Conservation (phyloP, 2,329 filamentous ascomycete genomes). For the Sporothrix protearum region DNA sequence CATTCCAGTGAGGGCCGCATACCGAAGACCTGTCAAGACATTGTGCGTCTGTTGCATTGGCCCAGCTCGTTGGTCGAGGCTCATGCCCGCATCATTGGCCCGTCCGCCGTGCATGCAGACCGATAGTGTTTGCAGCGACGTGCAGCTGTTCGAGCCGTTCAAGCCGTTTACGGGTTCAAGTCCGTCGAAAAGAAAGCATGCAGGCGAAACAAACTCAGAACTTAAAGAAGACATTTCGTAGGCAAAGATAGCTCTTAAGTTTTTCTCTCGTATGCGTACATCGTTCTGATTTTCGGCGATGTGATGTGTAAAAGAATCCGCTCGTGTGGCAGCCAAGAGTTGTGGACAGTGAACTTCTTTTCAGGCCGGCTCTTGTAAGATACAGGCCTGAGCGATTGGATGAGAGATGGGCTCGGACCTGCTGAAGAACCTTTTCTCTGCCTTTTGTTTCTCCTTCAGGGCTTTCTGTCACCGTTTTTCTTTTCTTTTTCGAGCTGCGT, state of each 20-base stretch:
- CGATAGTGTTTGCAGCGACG: slow-evolving; percentile 14
- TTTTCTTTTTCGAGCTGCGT: background rate
- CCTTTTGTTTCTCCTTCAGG: background rate
- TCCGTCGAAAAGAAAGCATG: background rate
- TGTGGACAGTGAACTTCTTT: background rate
- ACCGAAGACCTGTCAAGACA: background rate
- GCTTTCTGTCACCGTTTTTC: background rate
- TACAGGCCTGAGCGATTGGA: background rate
- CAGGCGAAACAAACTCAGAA: background rate
- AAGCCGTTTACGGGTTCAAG: background rate
- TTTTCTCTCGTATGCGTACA: background rate
- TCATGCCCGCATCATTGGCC: slow-evolving; percentile 3
- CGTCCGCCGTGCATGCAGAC: background rate
- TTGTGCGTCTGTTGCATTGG: too few species aligned
- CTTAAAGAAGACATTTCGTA: background rate
- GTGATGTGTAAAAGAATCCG: too few species aligned
- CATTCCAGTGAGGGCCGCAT: background rate
- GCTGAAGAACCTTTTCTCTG: background rate
- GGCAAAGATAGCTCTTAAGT: background rate
- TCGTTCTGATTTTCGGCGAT: background rate
- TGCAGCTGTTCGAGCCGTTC: background rate
- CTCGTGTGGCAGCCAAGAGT: background rate
- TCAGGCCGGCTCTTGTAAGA: background rate
- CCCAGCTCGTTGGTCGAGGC: background rate
- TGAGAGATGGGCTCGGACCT: background rate